A percentile compares a stretch with the other conserved stretches of the same genome.
Conservation (phyloP, 495 filamentous ascomycete genomes). For the Articulospora tetracladia region DNA sequence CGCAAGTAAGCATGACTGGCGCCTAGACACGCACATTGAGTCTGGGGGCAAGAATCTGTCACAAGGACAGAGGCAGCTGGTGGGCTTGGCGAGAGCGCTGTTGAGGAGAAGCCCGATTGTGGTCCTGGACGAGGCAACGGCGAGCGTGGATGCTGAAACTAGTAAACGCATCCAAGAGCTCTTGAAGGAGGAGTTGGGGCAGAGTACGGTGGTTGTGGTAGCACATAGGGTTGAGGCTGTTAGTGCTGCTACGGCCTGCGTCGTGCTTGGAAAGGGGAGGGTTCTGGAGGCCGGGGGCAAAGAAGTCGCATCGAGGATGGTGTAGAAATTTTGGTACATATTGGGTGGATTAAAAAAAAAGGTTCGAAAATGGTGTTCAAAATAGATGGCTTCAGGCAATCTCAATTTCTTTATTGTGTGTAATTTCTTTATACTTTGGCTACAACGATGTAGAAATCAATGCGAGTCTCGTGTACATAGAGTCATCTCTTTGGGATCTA, state of each 20-base stretch:
- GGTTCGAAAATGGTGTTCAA: not conserved
- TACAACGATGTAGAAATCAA: no score
- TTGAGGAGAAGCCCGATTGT: constrained; percentile 55
- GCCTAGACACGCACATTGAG: constrained; percentile 49
- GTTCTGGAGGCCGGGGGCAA: constrained; percentile 29
- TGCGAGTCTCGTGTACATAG: no score
- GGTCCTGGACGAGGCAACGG: constrained; percentile 80
- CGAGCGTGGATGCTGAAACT: constrained; percentile 75
- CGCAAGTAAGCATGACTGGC: constrained; percentile 48
- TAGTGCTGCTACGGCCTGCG: constrained; percentile 64
- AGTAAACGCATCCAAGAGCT: constrained; percentile 74
- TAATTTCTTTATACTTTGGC: no score
- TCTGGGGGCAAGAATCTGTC: constrained; percentile 41
- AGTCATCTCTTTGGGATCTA: no score
- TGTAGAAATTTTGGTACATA: not conserved
- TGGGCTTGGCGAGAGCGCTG: constrained; percentile 55
- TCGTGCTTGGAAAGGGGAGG: constrained; percentile 65
- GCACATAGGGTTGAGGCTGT: constrained; percentile 58
- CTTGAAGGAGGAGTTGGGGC: constrained; percentile 65
- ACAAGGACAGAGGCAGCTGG: constrained; percentile 55
- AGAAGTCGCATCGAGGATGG: constrained; percentile 19
- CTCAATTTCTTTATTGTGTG: no score
- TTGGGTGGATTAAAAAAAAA: no score
- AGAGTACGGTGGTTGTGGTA: constrained; percentile 83
- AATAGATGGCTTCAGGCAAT: not conserved